These are phyloP conservation scores for Cutaneotrichosporon sp. DNA, from an alignment of 1,284 basidiomycete species.

Conservation along the genomic window DNA sequence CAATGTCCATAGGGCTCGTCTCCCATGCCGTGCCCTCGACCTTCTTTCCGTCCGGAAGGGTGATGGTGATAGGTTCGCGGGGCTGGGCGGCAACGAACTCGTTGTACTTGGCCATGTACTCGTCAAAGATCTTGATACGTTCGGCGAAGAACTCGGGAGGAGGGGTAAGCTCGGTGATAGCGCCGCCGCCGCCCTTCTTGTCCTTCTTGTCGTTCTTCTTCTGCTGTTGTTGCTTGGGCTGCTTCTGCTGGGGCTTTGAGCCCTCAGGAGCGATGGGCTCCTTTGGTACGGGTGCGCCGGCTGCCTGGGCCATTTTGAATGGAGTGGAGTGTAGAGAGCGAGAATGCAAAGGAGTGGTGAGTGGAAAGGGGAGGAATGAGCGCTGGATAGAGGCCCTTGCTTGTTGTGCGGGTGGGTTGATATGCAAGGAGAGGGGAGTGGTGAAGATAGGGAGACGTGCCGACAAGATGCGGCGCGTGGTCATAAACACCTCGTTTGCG, in stretches of 20 bases:
- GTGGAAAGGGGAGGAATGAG: background rate
- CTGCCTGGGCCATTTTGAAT: slow-evolving; percentile 7
- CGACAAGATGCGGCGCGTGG: slow-evolving; percentile 1
- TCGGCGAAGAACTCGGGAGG: slow-evolving; percentile 82
- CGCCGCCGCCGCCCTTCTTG: slow-evolving; percentile 6
- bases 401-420: background rate
- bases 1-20: slow-evolving; percentile 91
- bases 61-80: slow-evolving; percentile 75
- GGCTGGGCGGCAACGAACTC: slow-evolving; percentile 76
- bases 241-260: slow-evolving; percentile 1
- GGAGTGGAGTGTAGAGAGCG: slow-evolving; percentile 9
- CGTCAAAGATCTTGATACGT: slow-evolving; percentile 84
- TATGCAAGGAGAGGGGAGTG: background rate
- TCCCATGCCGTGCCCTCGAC: slow-evolving; percentile 86
- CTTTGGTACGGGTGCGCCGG: slow-evolving; percentile 11
- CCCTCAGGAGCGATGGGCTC: slow-evolving; percentile 7
- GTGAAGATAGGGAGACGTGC: slow-evolving; percentile 1
- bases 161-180: slow-evolving; percentile 62
- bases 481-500: slow-evolving; percentile 15
- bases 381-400: background rate
- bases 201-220: slow-evolving; percentile 48
- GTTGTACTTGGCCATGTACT: slow-evolving; percentile 81
- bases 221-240: slow-evolving; percentile 14
- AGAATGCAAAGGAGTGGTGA: background rate
- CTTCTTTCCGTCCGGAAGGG: slow-evolving; percentile 79